These are phyloP conservation scores for Heritiera littoralis DNA, from an alignment of 345 rosid genomes.

Conservation along the genomic window DNA sequence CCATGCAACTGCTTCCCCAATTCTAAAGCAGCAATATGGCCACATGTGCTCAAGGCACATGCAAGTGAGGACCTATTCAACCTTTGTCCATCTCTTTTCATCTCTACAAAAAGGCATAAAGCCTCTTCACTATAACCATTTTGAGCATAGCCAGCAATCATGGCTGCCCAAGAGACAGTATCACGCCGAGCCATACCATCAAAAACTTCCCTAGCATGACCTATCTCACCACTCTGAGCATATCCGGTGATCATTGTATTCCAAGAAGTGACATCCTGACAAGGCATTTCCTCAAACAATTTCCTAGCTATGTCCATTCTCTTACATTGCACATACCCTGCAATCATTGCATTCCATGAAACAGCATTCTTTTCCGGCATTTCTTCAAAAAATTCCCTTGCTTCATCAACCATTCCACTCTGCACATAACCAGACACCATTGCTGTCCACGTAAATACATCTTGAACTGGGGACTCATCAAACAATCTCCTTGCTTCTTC, in stretches of 20 bases:
- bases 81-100: slow-evolving; percentile 66
- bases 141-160: slow-evolving; percentile 71
- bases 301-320: slow-evolving; percentile 59
- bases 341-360: slow-evolving; percentile 77
- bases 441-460: slow-evolving; percentile 74
- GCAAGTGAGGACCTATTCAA: slow-evolving; percentile 63
- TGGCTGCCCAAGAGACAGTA: slow-evolving; percentile 73
- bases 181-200: slow-evolving; percentile 59
- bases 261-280: slow-evolving; percentile 56
- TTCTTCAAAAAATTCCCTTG: slow-evolving; percentile 48
- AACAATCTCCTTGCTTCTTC: slow-evolving; percentile 56
- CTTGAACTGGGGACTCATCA: slow-evolving; percentile 50
- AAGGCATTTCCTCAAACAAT: slow-evolving; percentile 61
- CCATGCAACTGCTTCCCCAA: slow-evolving; percentile 71
- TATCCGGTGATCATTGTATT: slow-evolving; percentile 72
- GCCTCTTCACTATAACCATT: slow-evolving; percentile 55
- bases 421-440: slow-evolving; percentile 67
- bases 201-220: slow-evolving; percentile 49
- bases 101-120: slow-evolving; percentile 45
- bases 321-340: slow-evolving; percentile 60
- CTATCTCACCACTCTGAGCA: slow-evolving; percentile 50
- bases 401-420: slow-evolving; percentile 55
- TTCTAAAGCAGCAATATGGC: slow-evolving; percentile 62
- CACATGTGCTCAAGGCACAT: slow-evolving; percentile 62
- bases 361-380: slow-evolving; percentile 61